Base-by-base conservation (phyloP, 129 eudicot species). In the Glebionis coronaria region DNA sequence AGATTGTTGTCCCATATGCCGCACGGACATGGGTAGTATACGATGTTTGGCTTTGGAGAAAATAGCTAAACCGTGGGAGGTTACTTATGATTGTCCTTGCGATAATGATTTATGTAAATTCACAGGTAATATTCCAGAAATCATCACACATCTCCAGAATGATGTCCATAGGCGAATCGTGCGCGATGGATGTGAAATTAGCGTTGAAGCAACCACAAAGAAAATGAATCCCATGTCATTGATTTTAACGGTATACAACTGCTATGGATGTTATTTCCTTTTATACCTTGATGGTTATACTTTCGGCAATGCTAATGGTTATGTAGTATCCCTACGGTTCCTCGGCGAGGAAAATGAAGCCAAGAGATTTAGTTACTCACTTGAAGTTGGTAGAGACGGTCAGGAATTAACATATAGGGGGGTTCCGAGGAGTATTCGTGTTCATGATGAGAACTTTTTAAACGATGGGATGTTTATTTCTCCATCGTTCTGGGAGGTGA, bases 21-120 rank as follows among this genome's bases (percentile, higher is more conserved):
- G 68, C 11, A 2, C 4, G 4, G 31, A 63, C 11, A 45, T 63
- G 4, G 68, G 68, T 2, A 25, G 29, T 16, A 63, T 63, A 44
- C 12, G 68, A 9, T 63, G 68, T 44, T 14, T 63, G 9, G 55
- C 68, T 18, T 21, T 63, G 16, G 68, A 63, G 20, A 63, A 63
- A 63, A 20, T 63, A 25, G 54, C 54, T 0, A 53, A 63, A 12
- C 68, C 53, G 12, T 42, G 42, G 53, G 44, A 19, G 18, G 27
- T 19, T 46, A 10, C 68, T 3, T 63, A 63, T 46, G 9, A 2
- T 46, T 63, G 52, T 63, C 68, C 52, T 2, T 20, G 12, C 46
- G 6, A 25, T 38, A 28, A 12, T 11, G 9, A 14, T 0, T 15
- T 18, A 44, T 63, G 68, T 16, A 15, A 18, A 14, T 8, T 13